These are phyloP conservation scores for Nothophaeocryptopus gaeumannii DNA, from an alignment of 2,329 filamentous ascomycete genomes.

Conservation along the genomic window DNA sequence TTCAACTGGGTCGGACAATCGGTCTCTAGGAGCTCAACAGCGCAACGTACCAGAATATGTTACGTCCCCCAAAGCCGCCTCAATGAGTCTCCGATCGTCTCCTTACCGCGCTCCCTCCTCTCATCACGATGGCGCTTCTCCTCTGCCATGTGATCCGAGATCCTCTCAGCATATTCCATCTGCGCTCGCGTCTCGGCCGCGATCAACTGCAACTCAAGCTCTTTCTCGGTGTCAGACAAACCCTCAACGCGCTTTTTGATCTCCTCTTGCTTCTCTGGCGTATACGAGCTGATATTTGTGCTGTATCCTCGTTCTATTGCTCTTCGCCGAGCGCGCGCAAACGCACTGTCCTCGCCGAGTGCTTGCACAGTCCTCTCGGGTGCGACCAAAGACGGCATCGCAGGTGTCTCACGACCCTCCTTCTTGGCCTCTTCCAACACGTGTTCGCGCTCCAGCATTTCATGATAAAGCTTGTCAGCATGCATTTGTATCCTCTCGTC, in stretches of 20 bases:
- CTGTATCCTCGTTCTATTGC: conserved; percentile 36
- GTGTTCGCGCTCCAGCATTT: conserved; percentile 78
- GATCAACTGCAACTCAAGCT: conserved; percentile 62
- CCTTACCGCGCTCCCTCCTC: conserved; percentile 55
- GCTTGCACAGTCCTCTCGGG: conserved; percentile 27
- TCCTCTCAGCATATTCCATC: conserved; percentile 55
- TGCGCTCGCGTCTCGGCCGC: conserved; percentile 62
- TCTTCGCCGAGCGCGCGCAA: conserved; percentile 26
- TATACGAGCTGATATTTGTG: conserved; percentile 52
- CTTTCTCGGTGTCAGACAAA: conserved; percentile 38
- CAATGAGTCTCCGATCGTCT: conserved; percentile 44
- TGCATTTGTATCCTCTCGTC: conserved; percentile 93
- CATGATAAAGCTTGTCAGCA: conserved; percentile 83
- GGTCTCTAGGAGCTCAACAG: not conserved
- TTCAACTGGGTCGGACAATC: not conserved
- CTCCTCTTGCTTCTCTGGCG: conserved; percentile 55
- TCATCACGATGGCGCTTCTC: conserved; percentile 55
- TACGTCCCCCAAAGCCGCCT: conserved; percentile 33
- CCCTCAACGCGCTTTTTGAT: conserved; percentile 46
- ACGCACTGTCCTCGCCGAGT: conserved; percentile 33
- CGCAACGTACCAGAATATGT: conserved; percentile 1
- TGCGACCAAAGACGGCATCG: conserved; percentile 57
- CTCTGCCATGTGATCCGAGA: conserved; percentile 57
- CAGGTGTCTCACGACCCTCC: conserved; percentile 52
- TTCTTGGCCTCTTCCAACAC: conserved; percentile 67